Conservation (phyloP, 2,329 filamentous ascomycete genomes). For the Blumeriella jaapii region DNA sequence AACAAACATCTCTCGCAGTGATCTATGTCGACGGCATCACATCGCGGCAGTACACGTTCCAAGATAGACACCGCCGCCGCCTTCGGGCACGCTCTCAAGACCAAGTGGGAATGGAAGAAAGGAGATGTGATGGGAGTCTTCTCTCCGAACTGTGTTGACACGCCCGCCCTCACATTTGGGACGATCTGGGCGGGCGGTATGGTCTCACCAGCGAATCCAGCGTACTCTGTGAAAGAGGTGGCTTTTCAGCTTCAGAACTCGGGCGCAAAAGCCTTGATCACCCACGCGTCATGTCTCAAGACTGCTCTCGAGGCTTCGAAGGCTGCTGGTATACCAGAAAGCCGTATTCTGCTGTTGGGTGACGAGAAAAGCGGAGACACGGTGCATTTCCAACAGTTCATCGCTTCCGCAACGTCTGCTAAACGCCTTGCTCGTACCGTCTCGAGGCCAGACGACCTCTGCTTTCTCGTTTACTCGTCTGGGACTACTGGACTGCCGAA, state of each 20-base stretch:
- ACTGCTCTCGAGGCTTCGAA: slow-evolving; percentile 55
- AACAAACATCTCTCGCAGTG: slow-evolving; percentile 1
- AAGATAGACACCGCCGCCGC: slow-evolving; percentile 48
- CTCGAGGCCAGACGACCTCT: slow-evolving; percentile 50
- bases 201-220: slow-evolving; percentile 73
- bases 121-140: slow-evolving; percentile 73
- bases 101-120: slow-evolving; percentile 62
- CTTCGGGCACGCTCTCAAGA: slow-evolving; percentile 67
- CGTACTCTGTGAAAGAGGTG: slow-evolving; percentile 74
- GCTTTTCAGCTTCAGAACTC: slow-evolving; percentile 72
- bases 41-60: slow-evolving; percentile 53
- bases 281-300: slow-evolving; percentile 53
- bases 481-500: slow-evolving; percentile 50
- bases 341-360: slow-evolving; percentile 66
- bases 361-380: slow-evolving; percentile 36
- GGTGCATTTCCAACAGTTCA: slow-evolving; percentile 5
- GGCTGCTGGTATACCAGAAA: slow-evolving; percentile 54
- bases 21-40: slow-evolving; percentile 40
- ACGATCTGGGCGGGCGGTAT: slow-evolving; percentile 71
- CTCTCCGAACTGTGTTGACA: slow-evolving; percentile 76
- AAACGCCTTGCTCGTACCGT: slow-evolving; percentile 49
- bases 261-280: slow-evolving; percentile 60
- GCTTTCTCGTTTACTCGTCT: slow-evolving; percentile 62
- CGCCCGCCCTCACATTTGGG: slow-evolving; percentile 63
- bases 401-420: slow-evolving; percentile 28